Percentiles rank a stretch among this genome's conserved stretches.
Conservation (phyloP, 495 filamentous ascomycete species). For the Talaromyces trachyspermus region DNA sequence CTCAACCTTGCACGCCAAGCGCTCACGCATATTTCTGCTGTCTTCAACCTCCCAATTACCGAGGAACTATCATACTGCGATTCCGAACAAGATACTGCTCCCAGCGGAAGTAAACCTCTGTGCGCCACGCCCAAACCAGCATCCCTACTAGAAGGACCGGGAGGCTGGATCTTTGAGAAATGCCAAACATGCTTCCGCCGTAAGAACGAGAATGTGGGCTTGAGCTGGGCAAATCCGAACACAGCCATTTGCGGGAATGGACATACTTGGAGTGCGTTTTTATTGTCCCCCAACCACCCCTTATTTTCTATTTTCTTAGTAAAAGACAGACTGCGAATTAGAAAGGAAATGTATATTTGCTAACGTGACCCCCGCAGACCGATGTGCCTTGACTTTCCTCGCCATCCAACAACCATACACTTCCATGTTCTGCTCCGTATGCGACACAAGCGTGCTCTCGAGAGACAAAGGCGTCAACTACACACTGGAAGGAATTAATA, state of each 20-base stretch:
- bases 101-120: not conserved
- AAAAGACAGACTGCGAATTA: too few species aligned
- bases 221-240: slow-evolving; percentile 1
- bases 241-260: slow-evolving; percentile 38
- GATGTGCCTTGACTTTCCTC: slow-evolving; percentile 47
- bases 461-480: not conserved
- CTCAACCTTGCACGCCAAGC: slow-evolving; percentile 21
- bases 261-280: slow-evolving; percentile 40
- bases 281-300: not conserved
- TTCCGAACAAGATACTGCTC: not conserved
- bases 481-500: not conserved
- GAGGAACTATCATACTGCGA: slow-evolving; percentile 32
- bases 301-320: too few species aligned
- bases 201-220: not conserved
- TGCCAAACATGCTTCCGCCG: slow-evolving; percentile 38
- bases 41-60: slow-evolving; percentile 22
- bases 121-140: slow-evolving; percentile 15
- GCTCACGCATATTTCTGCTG: slow-evolving; percentile 20
- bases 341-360: not conserved
- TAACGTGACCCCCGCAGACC: slow-evolving; percentile 21
- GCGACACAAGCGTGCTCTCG: slow-evolving; percentile 16
- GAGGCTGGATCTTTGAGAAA: slow-evolving; percentile 28
- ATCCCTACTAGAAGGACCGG: slow-evolving; percentile 17
- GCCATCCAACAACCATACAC: slow-evolving; percentile 48
- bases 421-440: slow-evolving; percentile 47